Base-by-base conservation (phyloP, 345 rosid genomes). In the Syzygium oleosum region DNA sequence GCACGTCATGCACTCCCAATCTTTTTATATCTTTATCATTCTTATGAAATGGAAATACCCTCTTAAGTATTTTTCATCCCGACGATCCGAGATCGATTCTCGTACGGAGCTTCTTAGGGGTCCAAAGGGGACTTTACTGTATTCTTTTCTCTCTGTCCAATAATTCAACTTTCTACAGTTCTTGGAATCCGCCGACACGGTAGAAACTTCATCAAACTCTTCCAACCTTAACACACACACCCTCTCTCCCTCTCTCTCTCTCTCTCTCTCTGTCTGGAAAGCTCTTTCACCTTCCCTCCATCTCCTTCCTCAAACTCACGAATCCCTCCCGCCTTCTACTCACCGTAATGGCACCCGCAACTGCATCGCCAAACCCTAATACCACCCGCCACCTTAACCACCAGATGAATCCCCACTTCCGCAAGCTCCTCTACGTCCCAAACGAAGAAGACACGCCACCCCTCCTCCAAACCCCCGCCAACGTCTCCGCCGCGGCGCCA, bases 401-500 rank as follows among this genome's bases (percentile, higher is more conserved):
- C 46, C 80, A 34, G 46, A 73, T 73, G 80, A 9, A 73, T 9
- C 49, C 80, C 80, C 80, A 73, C 46, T 77, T 12, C 34, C 52
- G 52, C 84, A 55, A 22, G 27, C 41, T n/a, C 88, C 84, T 23
- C 41, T 49, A 12, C 86, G 73, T 84, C 88, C 91, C 34, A 84
- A 13, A 0, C 90, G 86, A 3, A 88, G 88, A 73, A 31, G 53
- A 77, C 51, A 23, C 86, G 31, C 85, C 86, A 7, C 41, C 21
- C 87, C 2, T 68, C 56, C 27, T 85, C 87, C 3, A 10, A 86
- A n/a, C 52, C 52, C 43, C 59, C 61, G 23, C 84, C 58, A 4
- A 51, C 46, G 46, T 43, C 86, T 27, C 79, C 91, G 63, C 84
- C 87, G 51, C 78, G 21, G 86, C 90, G 10, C 87, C 87, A 90